Conservation (phyloP, 257 asterid genomes). For the Plantago major region DNA sequence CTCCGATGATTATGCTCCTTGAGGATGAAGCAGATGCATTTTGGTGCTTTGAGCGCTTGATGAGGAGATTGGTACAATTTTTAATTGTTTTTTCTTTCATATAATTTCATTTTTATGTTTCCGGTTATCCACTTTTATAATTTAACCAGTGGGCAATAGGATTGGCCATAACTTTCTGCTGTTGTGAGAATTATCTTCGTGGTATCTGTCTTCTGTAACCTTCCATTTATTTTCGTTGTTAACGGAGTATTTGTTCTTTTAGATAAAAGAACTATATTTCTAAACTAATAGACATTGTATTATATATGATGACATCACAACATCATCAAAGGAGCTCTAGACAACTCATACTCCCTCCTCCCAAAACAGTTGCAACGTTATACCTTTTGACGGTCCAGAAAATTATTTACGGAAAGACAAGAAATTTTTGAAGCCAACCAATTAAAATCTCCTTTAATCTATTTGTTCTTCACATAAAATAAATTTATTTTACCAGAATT, state of each 20-base stretch:
- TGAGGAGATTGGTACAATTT: conserved; percentile 71
- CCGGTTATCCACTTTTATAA: conserved; percentile 2
- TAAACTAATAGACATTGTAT: not conserved
- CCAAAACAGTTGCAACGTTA: too few species aligned
- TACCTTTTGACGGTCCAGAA: too few species aligned
- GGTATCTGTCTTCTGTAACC: conserved; percentile 5
- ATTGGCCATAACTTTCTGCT: conserved; percentile 4
- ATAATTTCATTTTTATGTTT: conserved; percentile 12
- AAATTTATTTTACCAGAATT: too few species aligned
- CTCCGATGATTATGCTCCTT: conserved; percentile 88
- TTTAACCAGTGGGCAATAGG: conserved; percentile 7
- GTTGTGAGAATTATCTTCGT: not conserved
- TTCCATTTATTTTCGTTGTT: conserved; percentile 11
- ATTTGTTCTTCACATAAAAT: too few species aligned
- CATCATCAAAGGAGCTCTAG: too few species aligned
- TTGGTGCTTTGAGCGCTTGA: conserved; percentile 93
- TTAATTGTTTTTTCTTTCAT: conserved; percentile 8
- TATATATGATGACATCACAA: too few species aligned
- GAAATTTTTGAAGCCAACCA: too few species aligned
- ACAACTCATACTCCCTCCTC: too few species aligned
- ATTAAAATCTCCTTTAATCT: too few species aligned
- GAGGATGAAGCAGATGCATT: conserved; percentile 91
- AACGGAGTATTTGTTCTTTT: not conserved
- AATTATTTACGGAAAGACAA: too few species aligned
- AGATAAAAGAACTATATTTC: not conserved